phyloP scores from a whole-genome alignment of 1,284 basidiomycete genomes.

The Neonothopanus nambi region DNA sequence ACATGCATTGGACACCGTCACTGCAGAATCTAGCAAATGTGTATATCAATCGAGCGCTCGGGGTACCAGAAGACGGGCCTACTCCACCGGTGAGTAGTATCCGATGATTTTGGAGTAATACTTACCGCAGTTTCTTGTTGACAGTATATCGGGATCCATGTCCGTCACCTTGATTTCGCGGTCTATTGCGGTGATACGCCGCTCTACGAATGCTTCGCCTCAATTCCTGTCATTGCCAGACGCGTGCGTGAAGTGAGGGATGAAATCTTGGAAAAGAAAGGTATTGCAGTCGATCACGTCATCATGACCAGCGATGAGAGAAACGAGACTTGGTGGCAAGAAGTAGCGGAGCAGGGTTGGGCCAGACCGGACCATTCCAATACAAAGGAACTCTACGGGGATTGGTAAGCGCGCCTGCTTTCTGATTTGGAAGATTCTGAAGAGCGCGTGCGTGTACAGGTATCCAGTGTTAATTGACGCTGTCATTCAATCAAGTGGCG shows the following conservation, averaged over 20 bases:
- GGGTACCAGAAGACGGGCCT: conserved; percentile 31
- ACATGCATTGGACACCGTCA: conserved; percentile 45
- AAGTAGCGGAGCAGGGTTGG: conserved; percentile 61
- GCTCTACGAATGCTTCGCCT: conserved; percentile 59
- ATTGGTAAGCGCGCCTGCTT: conserved; percentile 45
- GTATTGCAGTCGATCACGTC: conserved; percentile 53
- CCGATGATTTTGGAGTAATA: neutral
- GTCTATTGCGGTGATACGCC: conserved; percentile 46
- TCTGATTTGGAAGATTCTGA: neutral
- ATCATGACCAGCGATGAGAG: conserved; percentile 75
- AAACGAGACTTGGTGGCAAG: conserved; percentile 65
- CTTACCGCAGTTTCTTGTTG: neutral
- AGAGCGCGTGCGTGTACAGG: conserved; percentile 34
- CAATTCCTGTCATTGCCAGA: conserved; percentile 54
- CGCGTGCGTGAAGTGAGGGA: conserved; percentile 64
- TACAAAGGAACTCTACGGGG: conserved; percentile 53
- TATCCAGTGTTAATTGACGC: conserved; percentile 71
- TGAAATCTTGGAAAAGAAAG: conserved; percentile 50
- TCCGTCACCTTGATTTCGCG: conserved; percentile 63
- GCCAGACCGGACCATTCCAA: conserved; percentile 55
- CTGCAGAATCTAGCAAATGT: conserved; percentile 38
- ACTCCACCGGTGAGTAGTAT: conserved; percentile 41
- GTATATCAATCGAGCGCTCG: conserved; percentile 44
- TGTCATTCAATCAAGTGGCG: conserved; percentile 62
- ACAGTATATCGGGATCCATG: conserved; percentile 65